Conservation (phyloP, 2,329 filamentous ascomycete species). For the Venturia oleaginea region DNA sequence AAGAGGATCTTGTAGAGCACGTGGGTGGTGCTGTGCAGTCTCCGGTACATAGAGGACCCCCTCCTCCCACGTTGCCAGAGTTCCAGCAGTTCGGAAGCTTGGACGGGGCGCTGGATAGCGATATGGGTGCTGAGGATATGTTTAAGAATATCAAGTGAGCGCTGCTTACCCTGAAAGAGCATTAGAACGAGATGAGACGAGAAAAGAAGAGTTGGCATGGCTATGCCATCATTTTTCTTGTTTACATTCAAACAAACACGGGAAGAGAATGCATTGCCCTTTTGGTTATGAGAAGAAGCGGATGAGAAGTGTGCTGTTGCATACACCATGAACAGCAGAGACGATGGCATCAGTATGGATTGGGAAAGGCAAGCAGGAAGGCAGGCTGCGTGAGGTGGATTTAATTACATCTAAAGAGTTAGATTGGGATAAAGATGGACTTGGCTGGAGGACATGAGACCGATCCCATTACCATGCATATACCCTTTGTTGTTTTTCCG, state of each 20-base stretch:
- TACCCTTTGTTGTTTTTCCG: slow-evolving; percentile 3
- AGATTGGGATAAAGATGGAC: neutral
- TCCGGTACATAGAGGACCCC: slow-evolving; percentile 24
- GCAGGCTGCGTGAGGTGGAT: neutral
- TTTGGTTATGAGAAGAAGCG: neutral
- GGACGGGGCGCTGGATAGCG: slow-evolving; percentile 18
- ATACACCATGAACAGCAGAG: neutral
- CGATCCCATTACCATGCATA: neutral
- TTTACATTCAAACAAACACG: neutral
- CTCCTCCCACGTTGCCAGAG: slow-evolving; percentile 31
- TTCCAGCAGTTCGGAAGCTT: slow-evolving; percentile 28
- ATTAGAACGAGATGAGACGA: neutral
- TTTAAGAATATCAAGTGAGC: slow-evolving; percentile 31
- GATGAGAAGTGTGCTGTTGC: neutral
- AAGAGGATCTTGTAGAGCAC: slow-evolving; percentile 18
- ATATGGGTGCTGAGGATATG: slow-evolving; percentile 29
- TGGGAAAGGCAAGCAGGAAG: neutral
- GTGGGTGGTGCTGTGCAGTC: slow-evolving; percentile 19
- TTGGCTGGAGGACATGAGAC: neutral
- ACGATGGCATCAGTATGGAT: neutral
- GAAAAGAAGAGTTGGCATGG: neutral
- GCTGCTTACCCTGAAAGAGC: neutral
- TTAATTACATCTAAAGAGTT: neutral
- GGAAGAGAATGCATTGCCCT: neutral
- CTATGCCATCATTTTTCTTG: neutral